Evolutionary conservation across 371 early-diverging fungal species (phyloP), one percentile per base, ranked within the genome.

Genomic region (Saksenaea oblongispora): DNA sequence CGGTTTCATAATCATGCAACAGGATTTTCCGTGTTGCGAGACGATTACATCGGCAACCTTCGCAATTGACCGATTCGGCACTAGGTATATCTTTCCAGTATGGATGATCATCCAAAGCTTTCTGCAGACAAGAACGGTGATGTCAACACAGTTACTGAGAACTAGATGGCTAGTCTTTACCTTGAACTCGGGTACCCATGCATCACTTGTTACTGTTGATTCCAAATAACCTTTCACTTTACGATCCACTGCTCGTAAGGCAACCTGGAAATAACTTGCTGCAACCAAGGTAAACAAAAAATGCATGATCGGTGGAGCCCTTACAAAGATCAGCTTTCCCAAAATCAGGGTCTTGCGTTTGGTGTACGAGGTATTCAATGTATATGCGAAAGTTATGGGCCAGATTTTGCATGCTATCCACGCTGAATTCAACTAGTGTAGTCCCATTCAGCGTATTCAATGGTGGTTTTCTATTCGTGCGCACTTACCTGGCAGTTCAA

Each of bases 151-250:
- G 37, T 54, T 31, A 28, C 15, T 24, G n/a, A 37, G 35, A 5
- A 18, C 15, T 56, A 5, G n/a, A 37, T 10, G 31, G 7, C 31
- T 2, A 7, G 22, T 11, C 53, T 36, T 57, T 34, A 66, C 66
- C 62, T 67, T 67, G 51, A 63, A 67, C 9, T 56, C n/a, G 4
- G 68, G 63, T n/a, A 54, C 37, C 68, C 68, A 67, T 41, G 68
- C 63, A 60, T 67, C 68, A 59, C 68, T 67, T 18, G 63, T 51
- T 34, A 67, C 34, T 27, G 63, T 24, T 4, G 68, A 67, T 2
- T 63, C 63, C 28, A 24, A 27, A n/a, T 47, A 67, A 1, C 63
- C 63, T 56, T 42, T 44, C 22, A 63, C 59, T 22, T 63, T 59
- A 18, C 63, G 68, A 11, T 67, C 68, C 55, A 67, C 68, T 8